Base-by-base conservation (phyloP, 2,329 filamentous ascomycete genomes). In the Pestalotiopsis sp. region DNA sequence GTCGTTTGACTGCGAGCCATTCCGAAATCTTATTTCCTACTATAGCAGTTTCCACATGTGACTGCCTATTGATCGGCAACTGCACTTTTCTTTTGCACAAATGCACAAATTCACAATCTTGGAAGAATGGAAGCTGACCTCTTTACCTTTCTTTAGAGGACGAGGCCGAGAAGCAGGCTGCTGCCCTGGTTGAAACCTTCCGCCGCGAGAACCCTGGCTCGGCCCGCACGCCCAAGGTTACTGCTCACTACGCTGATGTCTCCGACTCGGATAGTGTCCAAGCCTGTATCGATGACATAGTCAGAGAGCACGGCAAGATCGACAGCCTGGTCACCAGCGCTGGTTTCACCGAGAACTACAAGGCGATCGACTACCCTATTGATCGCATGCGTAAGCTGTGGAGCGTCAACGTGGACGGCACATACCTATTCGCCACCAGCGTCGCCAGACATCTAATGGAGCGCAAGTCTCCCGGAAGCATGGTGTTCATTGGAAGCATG, bases 401-500 rank as follows among this genome's bases (percentile, higher is more conserved):
- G 94, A 91, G 90, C 64, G 95, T 98, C 78, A 97, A 98, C 73
- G 94, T 98, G 1, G 94, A 91, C 76, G 95, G 95, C 25, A 97
- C 95, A 67, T 98, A 97, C 79, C 85, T 97, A 45, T 97, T 95
- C 78, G 93, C 95, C 3, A 92, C 91, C 27, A 90, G 89, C 4
- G 92, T 97, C 9, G 95, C 95, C 39, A 93, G 93, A 78, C 95
- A 98, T 78, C 84, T 98, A 71, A 96, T 97, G 90, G 90, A 91
- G 78, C 90, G 93, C 76, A 90, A 95, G 78, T 85, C 87, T 4
- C 85, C 89, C 0, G 95, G 95, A 58, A 96, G 92, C 83, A 95
- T 98, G 79, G 94, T 98, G 75, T 92, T 97, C 84, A 96, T 97
- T 76, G 95, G 95, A 36, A 96, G 92, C 87, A 98, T 98, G 95